Base-by-base conservation (phyloP, 441 rosid genomes). In the Codiaeum variegatum region DNA sequence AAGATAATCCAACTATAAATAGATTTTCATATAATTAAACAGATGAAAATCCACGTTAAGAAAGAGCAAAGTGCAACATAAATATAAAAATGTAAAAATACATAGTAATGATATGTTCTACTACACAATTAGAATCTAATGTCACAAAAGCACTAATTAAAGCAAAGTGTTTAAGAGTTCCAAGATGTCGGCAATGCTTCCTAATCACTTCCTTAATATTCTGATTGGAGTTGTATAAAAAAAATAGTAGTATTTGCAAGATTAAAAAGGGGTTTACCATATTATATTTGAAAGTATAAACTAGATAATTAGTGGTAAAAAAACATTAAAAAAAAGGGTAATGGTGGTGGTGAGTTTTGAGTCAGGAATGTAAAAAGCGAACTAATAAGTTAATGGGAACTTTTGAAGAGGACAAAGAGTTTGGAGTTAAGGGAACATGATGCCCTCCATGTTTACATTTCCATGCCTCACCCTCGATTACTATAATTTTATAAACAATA, bases 371-470 rank as follows among this genome's bases (percentile, higher is more conserved):
- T 62, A 54, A 56, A 73, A 77, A 63, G 71, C 32, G 42, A 26
- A 24, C 28, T 42, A 67, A 67, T 64, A 66, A 71, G 64, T 62
- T 69, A 76, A 72, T 64, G 60, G 19, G 26, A 76, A 72, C 80
- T 85, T 81, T 85, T 78, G 77, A 67, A 71, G 79, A 77, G 74
- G 79, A 65, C 79, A 83, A 51, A 76, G 87, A 82, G 90, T 82
- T 84, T 71, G 86, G 81, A 80, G 80, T 71, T 80, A 88, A 87
- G 87, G 92, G 86, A 81, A 85, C 91, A 91, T 88, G 87, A 87
- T 88, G 90, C 83, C 87, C 78, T 83, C 92, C 92, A 84, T 85
- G 82, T 76, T 82, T 82, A 73, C 86, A 79, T 56, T 51, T 79
- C 74, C 88, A 85, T 88, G 92, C 92, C 79, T 83, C 70, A 85